Evolutionary conservation across 2,329 filamentous ascomycete genomes (phyloP).

Genomic region (Pseudocercospora musae): DNA sequence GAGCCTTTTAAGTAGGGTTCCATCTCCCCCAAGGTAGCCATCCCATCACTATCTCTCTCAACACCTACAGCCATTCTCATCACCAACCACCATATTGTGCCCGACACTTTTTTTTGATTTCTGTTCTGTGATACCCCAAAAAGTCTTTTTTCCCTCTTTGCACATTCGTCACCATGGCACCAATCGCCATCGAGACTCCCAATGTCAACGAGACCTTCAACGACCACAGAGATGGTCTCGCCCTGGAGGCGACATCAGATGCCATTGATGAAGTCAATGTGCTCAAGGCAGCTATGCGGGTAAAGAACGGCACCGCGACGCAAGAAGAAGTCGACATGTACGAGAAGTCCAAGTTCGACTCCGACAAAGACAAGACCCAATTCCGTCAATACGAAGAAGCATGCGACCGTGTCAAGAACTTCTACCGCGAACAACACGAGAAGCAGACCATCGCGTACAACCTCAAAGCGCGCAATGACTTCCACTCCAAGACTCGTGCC

Average conservation of each 20-base stretch:
- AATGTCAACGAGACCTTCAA: conserved; percentile 44
- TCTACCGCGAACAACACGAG: conserved; percentile 71
- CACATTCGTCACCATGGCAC: conserved; percentile 41
- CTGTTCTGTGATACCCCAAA: not conserved
- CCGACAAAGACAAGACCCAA: conserved; percentile 71
- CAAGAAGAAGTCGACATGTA: conserved; percentile 50
- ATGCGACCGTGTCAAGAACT: conserved; percentile 79
- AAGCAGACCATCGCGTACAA: conserved; percentile 82
- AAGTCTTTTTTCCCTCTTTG: not conserved
- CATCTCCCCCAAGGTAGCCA: not conserved
- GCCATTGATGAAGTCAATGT: conserved; percentile 60
- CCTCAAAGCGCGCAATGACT: conserved; percentile 70
- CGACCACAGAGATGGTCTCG: conserved; percentile 54
- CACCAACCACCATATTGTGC: not conserved
- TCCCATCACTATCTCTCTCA: not conserved
- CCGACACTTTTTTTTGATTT: not conserved
- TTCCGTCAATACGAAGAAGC: conserved; percentile 83
- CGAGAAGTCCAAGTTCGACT: conserved; percentile 64
- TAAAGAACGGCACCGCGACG: conserved; percentile 46
- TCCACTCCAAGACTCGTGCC: conserved; percentile 64
- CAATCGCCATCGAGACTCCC: conserved; percentile 44
- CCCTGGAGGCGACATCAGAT: conserved; percentile 58
- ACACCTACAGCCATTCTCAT: conserved; percentile 23
- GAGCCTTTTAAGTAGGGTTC: conserved; percentile 5
- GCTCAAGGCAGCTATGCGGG: conserved; percentile 54